Conservation (phyloP, 441 rosid genomes). For the Macaranga tanarius region DNA sequence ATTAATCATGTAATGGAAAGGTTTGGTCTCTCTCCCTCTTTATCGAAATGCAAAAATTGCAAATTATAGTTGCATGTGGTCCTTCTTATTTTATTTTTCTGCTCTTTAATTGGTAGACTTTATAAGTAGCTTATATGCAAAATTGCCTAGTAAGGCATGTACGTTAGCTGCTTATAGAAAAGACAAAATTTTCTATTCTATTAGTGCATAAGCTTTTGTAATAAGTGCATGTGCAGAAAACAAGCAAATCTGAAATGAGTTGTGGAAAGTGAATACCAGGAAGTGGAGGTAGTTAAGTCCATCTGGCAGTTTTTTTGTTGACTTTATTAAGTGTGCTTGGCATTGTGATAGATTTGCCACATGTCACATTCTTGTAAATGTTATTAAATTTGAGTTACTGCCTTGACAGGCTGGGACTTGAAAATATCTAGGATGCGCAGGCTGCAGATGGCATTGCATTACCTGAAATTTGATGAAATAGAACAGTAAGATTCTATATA, state of each 20-base stretch:
- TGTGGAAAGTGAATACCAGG: neutral
- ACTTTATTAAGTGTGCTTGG: conserved; percentile 5
- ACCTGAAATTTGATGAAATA: conserved; percentile 84
- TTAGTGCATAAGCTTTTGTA: neutral
- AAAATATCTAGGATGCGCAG: conserved; percentile 74
- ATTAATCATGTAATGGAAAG: neutral
- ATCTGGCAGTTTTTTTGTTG: neutral
- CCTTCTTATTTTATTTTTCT: neutral
- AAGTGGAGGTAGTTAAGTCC: neutral
- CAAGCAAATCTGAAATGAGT: neutral
- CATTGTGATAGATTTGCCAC: conserved; percentile 7
- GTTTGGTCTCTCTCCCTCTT: neutral
- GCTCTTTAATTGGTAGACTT: neutral
- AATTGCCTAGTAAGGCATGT: neutral
- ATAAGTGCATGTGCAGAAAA: neutral
- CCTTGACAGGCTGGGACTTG: conserved; percentile 80
- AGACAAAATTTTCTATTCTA: too few species aligned
- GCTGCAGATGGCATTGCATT: conserved; percentile 79
- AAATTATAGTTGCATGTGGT: neutral
- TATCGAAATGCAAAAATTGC: neutral
- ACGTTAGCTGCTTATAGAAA: neutral
- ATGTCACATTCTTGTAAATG: conserved; percentile 14
- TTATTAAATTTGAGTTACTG: conserved; percentile 29
- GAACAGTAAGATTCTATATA: conserved; percentile 65
- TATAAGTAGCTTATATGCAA: neutral